Evolutionary conservation across 78 protist species (phyloP).

Genomic region (Tieghemostelium lacteum): DNA sequence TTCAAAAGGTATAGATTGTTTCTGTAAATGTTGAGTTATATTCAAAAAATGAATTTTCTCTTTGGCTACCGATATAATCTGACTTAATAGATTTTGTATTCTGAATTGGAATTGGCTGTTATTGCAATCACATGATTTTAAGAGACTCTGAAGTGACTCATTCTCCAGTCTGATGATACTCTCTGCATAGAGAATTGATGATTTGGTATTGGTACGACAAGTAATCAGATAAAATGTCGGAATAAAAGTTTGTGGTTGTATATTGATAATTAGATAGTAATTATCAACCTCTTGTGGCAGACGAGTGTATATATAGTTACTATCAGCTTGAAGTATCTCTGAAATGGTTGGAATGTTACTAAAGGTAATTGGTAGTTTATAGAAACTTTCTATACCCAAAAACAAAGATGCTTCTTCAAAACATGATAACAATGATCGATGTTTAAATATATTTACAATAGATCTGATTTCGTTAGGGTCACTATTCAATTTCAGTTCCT

Average conservation of each 20-base stretch:
- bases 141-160: background rate
- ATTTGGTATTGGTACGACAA: slow-evolving; percentile 5
- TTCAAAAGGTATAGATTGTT: slow-evolving; percentile 1
- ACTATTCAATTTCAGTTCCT: slow-evolving; percentile 26
- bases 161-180: slow-evolving; percentile 22
- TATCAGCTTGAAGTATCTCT: slow-evolving; percentile 4
- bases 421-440: slow-evolving; percentile 49
- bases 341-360: background rate
- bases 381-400: slow-evolving; percentile 53
- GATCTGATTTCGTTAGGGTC: slow-evolving; percentile 21
- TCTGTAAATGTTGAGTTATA: background rate
- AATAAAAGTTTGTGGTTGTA: slow-evolving; percentile 1
- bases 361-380: slow-evolving; percentile 35
- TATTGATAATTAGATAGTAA: slow-evolving; percentile 20
- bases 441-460: slow-evolving; percentile 46
- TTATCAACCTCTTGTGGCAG: slow-evolving; percentile 45
- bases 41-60: slow-evolving; percentile 9
- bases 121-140: background rate
- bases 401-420: slow-evolving; percentile 61
- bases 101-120: background rate
- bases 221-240: slow-evolving; percentile 48
- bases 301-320: slow-evolving; percentile 37
- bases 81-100: background rate
- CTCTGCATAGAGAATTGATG: slow-evolving; percentile 20
- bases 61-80: slow-evolving; percentile 14